Conservation (phyloP, 2,329 filamentous ascomycete species). For the Phymatotrichopsis omnivora region DNA sequence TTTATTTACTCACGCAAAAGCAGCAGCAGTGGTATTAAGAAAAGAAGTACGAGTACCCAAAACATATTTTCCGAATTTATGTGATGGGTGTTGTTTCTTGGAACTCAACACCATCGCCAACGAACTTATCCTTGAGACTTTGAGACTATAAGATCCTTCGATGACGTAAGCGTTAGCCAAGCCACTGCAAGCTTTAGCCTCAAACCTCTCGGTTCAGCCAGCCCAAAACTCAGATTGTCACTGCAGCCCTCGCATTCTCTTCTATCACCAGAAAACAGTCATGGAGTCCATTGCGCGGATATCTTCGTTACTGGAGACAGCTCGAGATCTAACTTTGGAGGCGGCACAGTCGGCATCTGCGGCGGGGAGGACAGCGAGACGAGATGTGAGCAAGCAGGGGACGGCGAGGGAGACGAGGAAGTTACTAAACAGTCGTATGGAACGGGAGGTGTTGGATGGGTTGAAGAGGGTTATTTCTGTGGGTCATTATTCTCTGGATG, state of each 20-base stretch:
- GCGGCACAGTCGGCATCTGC: constrained; percentile 75
- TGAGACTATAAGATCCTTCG: background rate
- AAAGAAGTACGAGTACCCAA: constrained; percentile 18
- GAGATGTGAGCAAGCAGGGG: constrained; percentile 23
- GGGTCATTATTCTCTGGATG: too few relatives aligned
- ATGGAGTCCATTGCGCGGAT: constrained; percentile 98
- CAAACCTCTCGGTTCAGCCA: background rate
- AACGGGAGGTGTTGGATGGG: constrained; percentile 86
- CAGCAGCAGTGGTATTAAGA: constrained; percentile 16
- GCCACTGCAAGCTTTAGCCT: constrained; percentile 6
- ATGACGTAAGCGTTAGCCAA: constrained; percentile 16
- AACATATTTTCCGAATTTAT: constrained; percentile 2
- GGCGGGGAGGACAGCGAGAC: constrained; percentile 38
- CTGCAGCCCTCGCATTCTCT: constrained; percentile 9
- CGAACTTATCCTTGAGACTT: too few relatives aligned
- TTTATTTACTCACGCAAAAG: constrained; percentile 11
- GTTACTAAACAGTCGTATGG: constrained; percentile 84
- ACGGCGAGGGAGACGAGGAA: constrained; percentile 79
- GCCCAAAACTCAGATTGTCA: background rate
- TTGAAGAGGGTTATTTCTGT: constrained; percentile 80
- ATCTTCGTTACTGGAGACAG: constrained; percentile 84
- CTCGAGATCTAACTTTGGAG: constrained; percentile 93
- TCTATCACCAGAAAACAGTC: background rate
- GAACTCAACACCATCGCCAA: too few relatives aligned
- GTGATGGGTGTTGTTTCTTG: background rate